Base-by-base conservation (phyloP, 805 yeast genomes). In the Ogataea angusta region DNA sequence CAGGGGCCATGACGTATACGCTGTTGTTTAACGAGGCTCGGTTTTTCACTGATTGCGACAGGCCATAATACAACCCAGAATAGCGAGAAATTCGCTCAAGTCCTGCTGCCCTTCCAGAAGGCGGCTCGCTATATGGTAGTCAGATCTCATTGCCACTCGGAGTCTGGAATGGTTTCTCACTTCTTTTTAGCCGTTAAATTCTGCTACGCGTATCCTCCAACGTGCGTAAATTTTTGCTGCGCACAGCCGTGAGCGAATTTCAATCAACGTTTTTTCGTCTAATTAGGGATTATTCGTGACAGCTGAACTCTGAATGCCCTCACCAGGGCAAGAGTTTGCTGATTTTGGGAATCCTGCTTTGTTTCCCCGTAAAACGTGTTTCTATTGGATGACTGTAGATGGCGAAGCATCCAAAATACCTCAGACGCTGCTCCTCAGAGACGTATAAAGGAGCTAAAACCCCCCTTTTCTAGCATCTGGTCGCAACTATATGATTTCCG, bases 241-340 rank as follows among this genome's bases (percentile, higher is more conserved):
- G 32, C 18, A 47, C 51, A 19, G 33, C 33, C 33, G 22, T 30
- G 33, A 30, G 33, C 33, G 33, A 30, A 30, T 30, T 30, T 30
- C 15, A 9, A 19, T 24, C 27, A n/a, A 24, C 14, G 27, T 24
- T 12, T 24, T n/a, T n/a, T 24, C 9, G 27, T 24, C 27, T n/a
- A 5, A 12, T 24, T 24, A 24, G 5, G 27, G 27, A 10, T 12
- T 6, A 24, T 24, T 19, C 27, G 27, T 24, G 27, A 24, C 27
- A 24, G 27, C 27, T 29, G 18, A 29, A 29, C 12, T 29, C n/a
- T 7, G 19, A 17, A 29, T 29, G 13, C 31, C 31, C 31, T 29
- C 31, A 29, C 19, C 12, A 29, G 17, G 17, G 31, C 19, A 12
- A 10, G 19, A n/a, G 13, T 5, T 13, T 30, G 17, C 33, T 30